A percentile compares a stretch with the other conserved stretches of the same genome.
These are phyloP conservation scores for Phytophthora podocarpi DNA, from an alignment of 352 stramenopile species.

Conservation along the genomic window DNA sequence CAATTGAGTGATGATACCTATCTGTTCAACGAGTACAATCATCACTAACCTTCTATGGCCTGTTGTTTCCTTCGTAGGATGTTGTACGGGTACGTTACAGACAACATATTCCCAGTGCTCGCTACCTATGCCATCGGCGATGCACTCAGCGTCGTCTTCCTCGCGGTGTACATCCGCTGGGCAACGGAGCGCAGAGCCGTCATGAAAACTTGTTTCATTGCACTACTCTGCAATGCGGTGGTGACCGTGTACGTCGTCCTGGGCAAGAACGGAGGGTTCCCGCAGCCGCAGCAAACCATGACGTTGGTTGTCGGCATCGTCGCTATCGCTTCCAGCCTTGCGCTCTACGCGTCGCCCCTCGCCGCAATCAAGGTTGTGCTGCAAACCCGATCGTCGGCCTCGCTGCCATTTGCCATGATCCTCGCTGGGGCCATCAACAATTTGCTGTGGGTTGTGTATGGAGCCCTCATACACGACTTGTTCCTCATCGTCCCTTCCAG, in stretches of 20 bases:
- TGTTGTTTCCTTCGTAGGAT: constrained; percentile 40
- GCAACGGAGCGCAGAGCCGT: constrained; percentile 40
- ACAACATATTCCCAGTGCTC: constrained; percentile 52
- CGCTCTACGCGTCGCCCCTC: constrained; percentile 72
- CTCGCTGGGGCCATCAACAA: constrained; percentile 73
- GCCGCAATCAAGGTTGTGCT: constrained; percentile 59
- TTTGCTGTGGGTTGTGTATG: constrained; percentile 76
- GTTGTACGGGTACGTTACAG: constrained; percentile 62
- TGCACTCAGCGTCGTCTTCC: constrained; percentile 50
- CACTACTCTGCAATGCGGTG: constrained; percentile 45
- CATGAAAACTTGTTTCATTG: constrained; percentile 37
- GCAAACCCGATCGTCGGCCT: constrained; percentile 55
- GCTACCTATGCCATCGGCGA: constrained; percentile 59
- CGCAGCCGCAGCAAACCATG: constrained; percentile 35
- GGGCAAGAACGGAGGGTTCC: constrained; percentile 30
- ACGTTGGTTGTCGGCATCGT: constrained; percentile 46
- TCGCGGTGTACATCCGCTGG: constrained; percentile 54
- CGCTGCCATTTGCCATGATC: constrained; percentile 69
- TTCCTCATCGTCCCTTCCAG: constrained; percentile 59
- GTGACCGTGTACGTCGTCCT: constrained; percentile 60
- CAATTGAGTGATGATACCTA: background rate
- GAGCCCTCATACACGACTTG: constrained; percentile 51
- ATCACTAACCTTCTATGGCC: constrained; percentile 10
- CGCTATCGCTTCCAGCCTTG: constrained; percentile 58
- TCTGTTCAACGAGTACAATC: background rate